Percentiles rank a stretch among this genome's conserved stretches.
phyloP scores from a whole-genome alignment of 163 green algal species.

The Volvox carteri region DNA sequence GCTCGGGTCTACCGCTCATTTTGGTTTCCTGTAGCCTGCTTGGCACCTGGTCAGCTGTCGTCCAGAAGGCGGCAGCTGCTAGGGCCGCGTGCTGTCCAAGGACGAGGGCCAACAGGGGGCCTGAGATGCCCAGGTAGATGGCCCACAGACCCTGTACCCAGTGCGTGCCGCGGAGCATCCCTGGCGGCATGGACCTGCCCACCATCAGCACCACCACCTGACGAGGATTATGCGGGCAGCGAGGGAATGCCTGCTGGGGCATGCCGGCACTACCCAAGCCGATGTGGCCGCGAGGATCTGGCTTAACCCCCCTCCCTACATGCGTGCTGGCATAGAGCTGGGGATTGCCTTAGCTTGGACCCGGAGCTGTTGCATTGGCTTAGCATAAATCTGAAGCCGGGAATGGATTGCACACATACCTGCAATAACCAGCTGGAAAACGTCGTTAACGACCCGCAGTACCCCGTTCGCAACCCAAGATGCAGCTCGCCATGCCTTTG shows the following conservation, averaged over 20 bases:
- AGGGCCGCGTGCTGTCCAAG: slow-evolving; percentile 31
- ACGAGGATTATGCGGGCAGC: background rate
- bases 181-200: background rate
- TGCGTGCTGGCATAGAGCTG: too few species aligned
- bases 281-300: too few species aligned
- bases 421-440: slow-evolving; percentile 85
- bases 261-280: too few species aligned
- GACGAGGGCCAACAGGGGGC: background rate
- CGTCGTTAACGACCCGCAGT: slow-evolving; percentile 91
- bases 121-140: slow-evolving; percentile 7
- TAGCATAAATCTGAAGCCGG: too few species aligned
- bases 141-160: slow-evolving; percentile 20
- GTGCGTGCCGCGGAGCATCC: background rate
- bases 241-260: too few species aligned
- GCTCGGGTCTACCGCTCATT: too few species aligned
- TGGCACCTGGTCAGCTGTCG: background rate
- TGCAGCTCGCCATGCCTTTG: slow-evolving; percentile 50
- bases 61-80: background rate
- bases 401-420: too few species aligned
- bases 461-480: slow-evolving; percentile 74
- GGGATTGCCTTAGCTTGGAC: too few species aligned
- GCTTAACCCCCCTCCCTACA: too few species aligned
- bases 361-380: too few species aligned
- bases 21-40: background rate
- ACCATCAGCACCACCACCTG: slow-evolving; percentile 39